Evolutionary conservation across 768 basidiomycete genomes (phyloP).

Genomic region (Auriscalpium orientale): DNA sequence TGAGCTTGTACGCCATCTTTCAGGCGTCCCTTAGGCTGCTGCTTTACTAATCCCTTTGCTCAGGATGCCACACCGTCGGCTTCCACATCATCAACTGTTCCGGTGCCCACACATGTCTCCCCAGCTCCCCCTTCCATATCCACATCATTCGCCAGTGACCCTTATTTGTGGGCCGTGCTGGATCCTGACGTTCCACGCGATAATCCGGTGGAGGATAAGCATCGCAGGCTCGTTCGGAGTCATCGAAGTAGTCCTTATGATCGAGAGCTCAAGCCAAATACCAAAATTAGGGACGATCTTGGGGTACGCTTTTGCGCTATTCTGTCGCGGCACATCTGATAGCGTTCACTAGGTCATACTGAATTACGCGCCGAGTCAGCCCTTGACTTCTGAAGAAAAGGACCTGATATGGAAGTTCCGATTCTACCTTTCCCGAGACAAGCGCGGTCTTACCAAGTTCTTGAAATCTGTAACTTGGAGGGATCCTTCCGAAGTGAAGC

Average conservation of each 20-base stretch:
- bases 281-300: conserved; percentile 89
- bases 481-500: conserved; percentile 92
- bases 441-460: conserved; percentile 94
- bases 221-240: conserved; percentile 87
- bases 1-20: conserved; percentile 58
- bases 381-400: conserved; percentile 85
- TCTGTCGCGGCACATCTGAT: background rate
- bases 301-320: conserved; percentile 44
- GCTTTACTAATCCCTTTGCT: background rate
- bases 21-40: background rate
- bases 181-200: conserved; percentile 90
- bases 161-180: conserved; percentile 76
- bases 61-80: conserved; percentile 8
- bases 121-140: conserved; percentile 40
- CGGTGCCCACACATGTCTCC: conserved; percentile 31
- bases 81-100: conserved; percentile 31
- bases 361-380: conserved; percentile 83
- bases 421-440: conserved; percentile 91
- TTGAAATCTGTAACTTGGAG: conserved; percentile 97
- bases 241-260: conserved; percentile 94
- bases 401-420: conserved; percentile 98
- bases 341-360: conserved; percentile 62
- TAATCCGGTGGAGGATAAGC: conserved; percentile 97
- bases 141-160: conserved; percentile 50
- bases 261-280: conserved; percentile 92